Evolutionary conservation across 495 filamentous ascomycete species (phyloP), one percentile per base, ranked within the genome.

Genomic region (Tetracladium marchalianum): DNA sequence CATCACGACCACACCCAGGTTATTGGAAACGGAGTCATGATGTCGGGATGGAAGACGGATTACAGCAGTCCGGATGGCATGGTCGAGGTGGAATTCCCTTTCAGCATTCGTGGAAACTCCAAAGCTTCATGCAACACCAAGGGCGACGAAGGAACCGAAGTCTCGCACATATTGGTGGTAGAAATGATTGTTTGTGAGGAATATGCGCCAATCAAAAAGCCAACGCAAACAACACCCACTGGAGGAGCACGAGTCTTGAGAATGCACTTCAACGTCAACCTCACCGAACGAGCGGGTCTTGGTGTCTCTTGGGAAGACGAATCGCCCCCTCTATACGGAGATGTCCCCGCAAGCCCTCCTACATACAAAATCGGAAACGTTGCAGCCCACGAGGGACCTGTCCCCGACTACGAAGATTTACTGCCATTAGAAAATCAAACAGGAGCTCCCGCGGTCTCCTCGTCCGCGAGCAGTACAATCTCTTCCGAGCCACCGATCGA

Each of bases 281-380:
- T 96, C 42, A 96, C 90, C 1, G 85, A 94, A 61, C 75, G 89
- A 32, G 75, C 75, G 13, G 92, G 93, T 1, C 70, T 97, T 43
- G 92, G 92, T 2, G 90, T 99, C 57, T 85, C 81, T 58, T 99
- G 92, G 92, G 92, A 99, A 47, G 88, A 95, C 64, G 92, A 99
- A 66, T 78, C 83, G 62, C 92, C 92, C 32, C 92, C 92, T 0
- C 78, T 90, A 56, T 99, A 99, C 59, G 85, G 92, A 66, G 86
- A 97, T 59, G 88, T 99, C 22, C 90, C 90, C 0, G 80, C 78
- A 7, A 86, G 83, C 38, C 92, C 92, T 31, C 92, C 92, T 0
- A 75, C 74, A 1, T 97, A 98, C 51, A 16, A n/a, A 16, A 36
- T 16, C 12, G 57, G 56, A 1, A 50, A 43, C 10, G 51, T 47